These are phyloP conservation scores for Cyclotella distinguenda DNA, from an alignment of 108 stramenopile genomes.

Conservation along the genomic window DNA sequence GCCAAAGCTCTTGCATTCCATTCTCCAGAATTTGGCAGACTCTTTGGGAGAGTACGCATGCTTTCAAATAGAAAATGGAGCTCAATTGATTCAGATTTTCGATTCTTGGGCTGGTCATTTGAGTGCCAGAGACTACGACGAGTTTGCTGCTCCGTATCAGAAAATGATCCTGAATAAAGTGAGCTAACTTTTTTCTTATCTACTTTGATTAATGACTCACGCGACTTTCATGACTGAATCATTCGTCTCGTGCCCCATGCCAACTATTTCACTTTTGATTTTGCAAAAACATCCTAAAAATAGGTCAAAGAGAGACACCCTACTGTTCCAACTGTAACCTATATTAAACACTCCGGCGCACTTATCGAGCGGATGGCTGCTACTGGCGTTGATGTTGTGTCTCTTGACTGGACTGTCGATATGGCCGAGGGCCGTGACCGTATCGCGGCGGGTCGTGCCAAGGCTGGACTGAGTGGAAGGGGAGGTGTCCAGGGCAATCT, in stretches of 20 bases:
- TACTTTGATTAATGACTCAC: background rate
- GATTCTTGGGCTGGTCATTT: slow-evolving; percentile 98
- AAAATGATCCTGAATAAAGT: slow-evolving; percentile 87
- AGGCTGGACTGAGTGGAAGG: slow-evolving; percentile 65
- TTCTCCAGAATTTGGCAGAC: slow-evolving; percentile 88
- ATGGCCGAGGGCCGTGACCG: slow-evolving; percentile 92
- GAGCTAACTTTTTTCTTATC: slow-evolving; percentile 5
- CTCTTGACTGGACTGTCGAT: slow-evolving; percentile 97
- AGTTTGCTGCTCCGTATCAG: slow-evolving; percentile 96
- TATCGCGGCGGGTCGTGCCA: slow-evolving; percentile 64
- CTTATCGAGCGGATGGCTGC: slow-evolving; percentile 90
- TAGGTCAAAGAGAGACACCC: slow-evolving; percentile 87
- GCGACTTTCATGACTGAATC: background rate
- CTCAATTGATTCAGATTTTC: slow-evolving; percentile 98
- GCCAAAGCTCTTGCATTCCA: slow-evolving; percentile 85
- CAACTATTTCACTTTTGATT: background rate
- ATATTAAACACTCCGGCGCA: slow-evolving; percentile 91
- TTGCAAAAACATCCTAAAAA: background rate
- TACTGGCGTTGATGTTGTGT: slow-evolving; percentile 95
- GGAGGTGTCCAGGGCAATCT: slow-evolving; percentile 95
- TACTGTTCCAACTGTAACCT: slow-evolving; percentile 92
- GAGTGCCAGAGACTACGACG: slow-evolving; percentile 88
- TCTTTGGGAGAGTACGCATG: slow-evolving; percentile 91
- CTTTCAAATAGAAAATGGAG: slow-evolving; percentile 95
- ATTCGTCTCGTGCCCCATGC: background rate